phyloP scores from a whole-genome alignment of 768 basidiomycete genomes.

The Lentinula guzmanii region DNA sequence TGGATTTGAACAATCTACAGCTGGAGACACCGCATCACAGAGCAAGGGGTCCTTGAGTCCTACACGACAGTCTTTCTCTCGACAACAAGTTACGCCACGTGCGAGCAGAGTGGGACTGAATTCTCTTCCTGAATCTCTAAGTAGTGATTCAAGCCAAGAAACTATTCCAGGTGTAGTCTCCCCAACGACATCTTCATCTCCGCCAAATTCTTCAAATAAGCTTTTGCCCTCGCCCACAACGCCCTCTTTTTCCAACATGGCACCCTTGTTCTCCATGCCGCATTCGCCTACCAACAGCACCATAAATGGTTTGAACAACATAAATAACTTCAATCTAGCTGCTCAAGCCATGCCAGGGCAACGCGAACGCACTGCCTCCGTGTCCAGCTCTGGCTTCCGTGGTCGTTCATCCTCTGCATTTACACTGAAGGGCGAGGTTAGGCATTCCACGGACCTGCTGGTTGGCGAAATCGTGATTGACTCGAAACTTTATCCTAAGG shows the following conservation, averaged over 20 bases:
- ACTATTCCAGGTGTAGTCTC: conserved; percentile 14
- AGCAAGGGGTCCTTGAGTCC: conserved; percentile 10
- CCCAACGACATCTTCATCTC: conserved; percentile 13
- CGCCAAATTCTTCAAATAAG: neutral
- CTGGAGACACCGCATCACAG: conserved; percentile 12
- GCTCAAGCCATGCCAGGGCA: neutral
- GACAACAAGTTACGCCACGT: conserved; percentile 33
- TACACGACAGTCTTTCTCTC: neutral
- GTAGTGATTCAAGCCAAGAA: conserved; percentile 5
- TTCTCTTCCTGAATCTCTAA: conserved; percentile 4
- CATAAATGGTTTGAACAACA: conserved; percentile 10
- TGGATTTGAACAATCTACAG: conserved; percentile 7
- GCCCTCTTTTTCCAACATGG: neutral
- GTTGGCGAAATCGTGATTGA: conserved; percentile 79
- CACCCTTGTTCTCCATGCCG: conserved; percentile 7
- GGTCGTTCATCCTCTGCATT: conserved; percentile 52
- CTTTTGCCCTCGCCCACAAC: conserved; percentile 4
- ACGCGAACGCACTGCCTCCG: conserved; percentile 1
- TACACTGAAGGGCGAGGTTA: conserved; percentile 55
- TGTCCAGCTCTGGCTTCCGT: conserved; percentile 12
- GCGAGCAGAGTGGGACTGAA: conserved; percentile 31
- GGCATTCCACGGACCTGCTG: conserved; percentile 60
- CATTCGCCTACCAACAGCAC: neutral
- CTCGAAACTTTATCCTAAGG: conserved; percentile 71
- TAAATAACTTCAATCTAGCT: neutral